Conservation (phyloP, 2,329 filamentous ascomycete genomes). For the Aspergillus sp. region DNA sequence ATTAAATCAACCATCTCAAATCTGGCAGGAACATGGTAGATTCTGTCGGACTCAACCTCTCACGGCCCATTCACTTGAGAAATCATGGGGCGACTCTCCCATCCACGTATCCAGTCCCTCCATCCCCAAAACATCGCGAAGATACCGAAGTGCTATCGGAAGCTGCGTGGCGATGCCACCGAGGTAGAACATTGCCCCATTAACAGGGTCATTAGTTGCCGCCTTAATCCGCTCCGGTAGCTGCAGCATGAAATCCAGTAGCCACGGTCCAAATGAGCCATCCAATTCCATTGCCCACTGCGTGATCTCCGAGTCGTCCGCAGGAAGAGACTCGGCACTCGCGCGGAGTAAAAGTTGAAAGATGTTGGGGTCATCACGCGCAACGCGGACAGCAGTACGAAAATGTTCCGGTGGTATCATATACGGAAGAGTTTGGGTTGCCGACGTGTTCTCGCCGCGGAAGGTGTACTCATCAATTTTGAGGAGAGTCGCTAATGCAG, state of each 20-base stretch:
- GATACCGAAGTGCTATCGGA: constrained; percentile 22
- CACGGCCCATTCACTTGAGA: constrained; percentile 1
- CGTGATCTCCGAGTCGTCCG: constrained; percentile 35
- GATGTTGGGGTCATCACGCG: constrained; percentile 25
- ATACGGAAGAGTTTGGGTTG: constrained; percentile 19
- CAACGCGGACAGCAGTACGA: constrained; percentile 26
- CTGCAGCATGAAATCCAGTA: constrained; percentile 35
- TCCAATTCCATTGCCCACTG: constrained; percentile 35
- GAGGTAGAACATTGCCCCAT: constrained; percentile 26
- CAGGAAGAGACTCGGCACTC: constrained; percentile 39
- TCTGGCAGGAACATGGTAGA: not conserved
- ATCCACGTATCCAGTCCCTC: constrained; percentile 25
- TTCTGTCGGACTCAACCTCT: not conserved
- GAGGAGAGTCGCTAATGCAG: constrained; percentile 35
- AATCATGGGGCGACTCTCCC: constrained; percentile 21
- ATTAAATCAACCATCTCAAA: not conserved
- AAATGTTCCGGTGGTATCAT: constrained; percentile 36
- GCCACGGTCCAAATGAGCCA: constrained; percentile 32
- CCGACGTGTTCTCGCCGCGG: constrained; percentile 15
- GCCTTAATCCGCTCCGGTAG: constrained; percentile 27
- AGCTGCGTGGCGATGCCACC: constrained; percentile 22
- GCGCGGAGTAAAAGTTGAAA: constrained; percentile 38
- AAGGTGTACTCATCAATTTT: constrained; percentile 37
- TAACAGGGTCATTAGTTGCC: constrained; percentile 12
- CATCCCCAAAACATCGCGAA: constrained; percentile 27